A percentile compares a stretch with the other conserved stretches of the same genome.
Evolutionary conservation across 2,329 filamentous ascomycete species (phyloP).

Genomic region (Albophoma yamanashiensis): DNA sequence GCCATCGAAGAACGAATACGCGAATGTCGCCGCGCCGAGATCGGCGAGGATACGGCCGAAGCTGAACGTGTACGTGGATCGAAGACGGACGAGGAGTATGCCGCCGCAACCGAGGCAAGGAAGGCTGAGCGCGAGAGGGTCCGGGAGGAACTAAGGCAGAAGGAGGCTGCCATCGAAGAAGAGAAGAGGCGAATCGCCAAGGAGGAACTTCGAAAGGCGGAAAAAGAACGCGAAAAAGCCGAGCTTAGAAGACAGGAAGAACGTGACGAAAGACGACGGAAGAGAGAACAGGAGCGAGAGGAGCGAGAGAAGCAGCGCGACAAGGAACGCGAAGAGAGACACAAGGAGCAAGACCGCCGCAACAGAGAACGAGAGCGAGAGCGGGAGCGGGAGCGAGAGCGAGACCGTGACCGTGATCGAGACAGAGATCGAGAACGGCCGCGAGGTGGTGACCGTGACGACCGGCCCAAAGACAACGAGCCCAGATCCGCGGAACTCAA

Average conservation of each 20-base stretch:
- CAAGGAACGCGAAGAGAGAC: slow-evolving; percentile 26
- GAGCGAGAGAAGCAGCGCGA: slow-evolving; percentile 27
- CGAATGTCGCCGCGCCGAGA: slow-evolving; percentile 53
- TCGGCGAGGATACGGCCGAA: slow-evolving; percentile 58
- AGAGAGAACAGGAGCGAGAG: slow-evolving; percentile 41
- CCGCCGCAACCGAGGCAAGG: slow-evolving; percentile 51
- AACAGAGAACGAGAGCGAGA: slow-evolving; percentile 17
- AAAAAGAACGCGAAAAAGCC: slow-evolving; percentile 37
- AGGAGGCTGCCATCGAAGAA: slow-evolving; percentile 50
- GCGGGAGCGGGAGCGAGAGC: slow-evolving; percentile 19
- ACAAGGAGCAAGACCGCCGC: slow-evolving; percentile 23
- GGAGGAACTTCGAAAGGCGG: slow-evolving; percentile 42
- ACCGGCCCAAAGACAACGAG: slow-evolving; percentile 23
- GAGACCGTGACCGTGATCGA: slow-evolving; percentile 18
- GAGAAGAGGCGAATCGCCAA: slow-evolving; percentile 48
- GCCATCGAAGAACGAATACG: slow-evolving; percentile 62
- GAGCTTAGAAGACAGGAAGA: slow-evolving; percentile 39
- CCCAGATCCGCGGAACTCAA: slow-evolving; percentile 34
- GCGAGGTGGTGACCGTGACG: slow-evolving; percentile 19
- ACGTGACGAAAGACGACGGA: slow-evolving; percentile 35
- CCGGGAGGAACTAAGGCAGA: slow-evolving; percentile 47
- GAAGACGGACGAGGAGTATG: slow-evolving; percentile 67
- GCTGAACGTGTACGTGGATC: slow-evolving; percentile 54
- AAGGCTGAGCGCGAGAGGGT: slow-evolving; percentile 50
- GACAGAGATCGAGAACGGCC: slow-evolving; percentile 17